Evolutionary conservation across 176 grass and related monocot species (phyloP).

Genomic region (Tillandsia leiboldiana): DNA sequence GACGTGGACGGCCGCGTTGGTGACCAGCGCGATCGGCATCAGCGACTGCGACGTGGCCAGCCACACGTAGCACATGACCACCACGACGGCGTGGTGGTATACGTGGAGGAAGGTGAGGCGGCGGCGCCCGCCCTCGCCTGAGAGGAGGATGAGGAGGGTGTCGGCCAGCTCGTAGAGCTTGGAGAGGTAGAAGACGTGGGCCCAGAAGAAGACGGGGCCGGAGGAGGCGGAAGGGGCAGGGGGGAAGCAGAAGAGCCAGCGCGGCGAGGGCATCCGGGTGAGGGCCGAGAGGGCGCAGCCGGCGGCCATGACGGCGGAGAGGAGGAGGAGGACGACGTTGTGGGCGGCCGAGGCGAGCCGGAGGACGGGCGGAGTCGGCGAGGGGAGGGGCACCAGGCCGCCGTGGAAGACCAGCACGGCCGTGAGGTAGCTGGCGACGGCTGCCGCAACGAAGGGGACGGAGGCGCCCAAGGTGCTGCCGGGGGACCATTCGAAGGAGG

Average conservation of each 20-base stretch:
- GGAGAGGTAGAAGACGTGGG: constrained; percentile 87
- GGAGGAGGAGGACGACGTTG: constrained; percentile 51
- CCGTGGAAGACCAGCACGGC: constrained; percentile 51
- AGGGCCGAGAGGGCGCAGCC: constrained; percentile 54
- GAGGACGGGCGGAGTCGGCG: constrained; percentile 20
- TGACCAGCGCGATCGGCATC: constrained; percentile 65
- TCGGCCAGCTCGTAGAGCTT: constrained; percentile 88
- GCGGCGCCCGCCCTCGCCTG: constrained; percentile 33
- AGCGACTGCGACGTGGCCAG: constrained; percentile 67
- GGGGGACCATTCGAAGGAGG: constrained; percentile 57
- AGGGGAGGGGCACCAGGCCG: constrained; percentile 42
- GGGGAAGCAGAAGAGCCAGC: constrained; percentile 78
- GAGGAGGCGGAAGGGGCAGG: constrained; percentile 25
- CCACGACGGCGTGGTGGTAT: constrained; percentile 87
- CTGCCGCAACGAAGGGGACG: constrained; percentile 39
- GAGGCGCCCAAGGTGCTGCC: constrained; percentile 44
- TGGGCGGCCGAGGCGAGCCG: constrained; percentile 43
- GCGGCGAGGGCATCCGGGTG: constrained; percentile 15
- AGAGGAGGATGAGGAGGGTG: constrained; percentile 81
- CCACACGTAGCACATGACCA: constrained; percentile 94
- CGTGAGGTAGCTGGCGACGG: constrained; percentile 56
- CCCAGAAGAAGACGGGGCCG: constrained; percentile 86
- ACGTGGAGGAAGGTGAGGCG: constrained; percentile 88
- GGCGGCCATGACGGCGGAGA: constrained; percentile 64
- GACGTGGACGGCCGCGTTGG: constrained; percentile 77